A percentile compares a stretch with the other conserved stretches of the same genome.
Conservation (phyloP, 1,284 basidiomycete genomes). For the Irpex lacteus region DNA sequence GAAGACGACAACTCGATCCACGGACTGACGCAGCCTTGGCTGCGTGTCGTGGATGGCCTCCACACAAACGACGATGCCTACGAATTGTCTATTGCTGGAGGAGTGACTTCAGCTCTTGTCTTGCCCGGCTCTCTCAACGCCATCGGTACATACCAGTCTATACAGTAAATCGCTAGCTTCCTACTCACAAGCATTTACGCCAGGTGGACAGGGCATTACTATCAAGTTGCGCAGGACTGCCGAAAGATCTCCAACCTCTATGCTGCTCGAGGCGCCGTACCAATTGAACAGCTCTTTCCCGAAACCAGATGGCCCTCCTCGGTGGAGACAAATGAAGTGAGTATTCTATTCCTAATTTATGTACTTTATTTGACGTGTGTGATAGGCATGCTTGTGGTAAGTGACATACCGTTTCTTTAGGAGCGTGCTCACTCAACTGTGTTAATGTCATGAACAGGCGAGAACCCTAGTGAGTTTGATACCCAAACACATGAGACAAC, state of each 20-base stretch:
- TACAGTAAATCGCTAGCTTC: background rate
- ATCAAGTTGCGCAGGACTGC: constrained; percentile 49
- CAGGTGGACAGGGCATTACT: constrained; percentile 45
- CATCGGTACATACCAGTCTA: constrained; percentile 39
- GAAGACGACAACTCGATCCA: constrained; percentile 39
- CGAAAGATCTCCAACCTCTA: constrained; percentile 42
- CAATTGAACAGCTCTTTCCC: constrained; percentile 32
- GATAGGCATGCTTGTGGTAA: constrained; percentile 39
- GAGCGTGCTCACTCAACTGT: too few species aligned
- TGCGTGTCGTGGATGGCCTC: constrained; percentile 49
- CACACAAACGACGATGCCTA: constrained; percentile 50
- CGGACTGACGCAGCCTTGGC: constrained; percentile 45
- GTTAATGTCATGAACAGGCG: constrained; percentile 19
- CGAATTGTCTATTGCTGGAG: constrained; percentile 51
- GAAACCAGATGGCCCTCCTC: constrained; percentile 25
- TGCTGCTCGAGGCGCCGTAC: constrained; percentile 46
- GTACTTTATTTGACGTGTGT: too few species aligned
- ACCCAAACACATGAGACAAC: background rate
- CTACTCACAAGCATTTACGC: background rate
- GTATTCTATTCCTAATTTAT: too few species aligned
- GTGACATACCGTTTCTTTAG: background rate
- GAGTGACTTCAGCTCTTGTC: constrained; percentile 69
- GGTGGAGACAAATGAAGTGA: constrained; percentile 51
- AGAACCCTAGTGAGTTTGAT: constrained; percentile 29
- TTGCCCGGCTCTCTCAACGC: constrained; percentile 57